Evolutionary conservation across 495 filamentous ascomycete species (phyloP).

Genomic region (Xylaria sp.): DNA sequence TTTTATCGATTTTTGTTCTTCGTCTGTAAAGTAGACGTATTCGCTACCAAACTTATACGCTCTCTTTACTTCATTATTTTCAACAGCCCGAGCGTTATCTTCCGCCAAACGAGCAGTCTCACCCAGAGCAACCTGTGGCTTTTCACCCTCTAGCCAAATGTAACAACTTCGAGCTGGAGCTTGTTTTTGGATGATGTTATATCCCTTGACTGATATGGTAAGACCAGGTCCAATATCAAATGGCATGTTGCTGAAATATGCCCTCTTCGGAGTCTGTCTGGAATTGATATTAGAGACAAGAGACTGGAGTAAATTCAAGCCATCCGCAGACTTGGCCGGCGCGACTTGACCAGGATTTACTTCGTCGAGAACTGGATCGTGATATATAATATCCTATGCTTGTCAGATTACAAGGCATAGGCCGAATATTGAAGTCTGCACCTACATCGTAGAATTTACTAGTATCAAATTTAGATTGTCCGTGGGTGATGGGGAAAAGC

Average conservation of each 20-base stretch:
- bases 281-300: constrained; percentile 91
- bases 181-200: constrained; percentile 85
- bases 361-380: constrained; percentile 68
- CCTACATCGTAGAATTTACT: constrained; percentile 90
- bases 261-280: constrained; percentile 83
- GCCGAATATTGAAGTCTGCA: neutral
- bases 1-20: constrained; percentile 78
- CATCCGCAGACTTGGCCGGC: constrained; percentile 66
- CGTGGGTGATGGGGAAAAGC: constrained; percentile 86
- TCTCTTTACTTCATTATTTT: constrained; percentile 84
- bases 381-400: constrained; percentile 80
- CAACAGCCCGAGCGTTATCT: constrained; percentile 74
- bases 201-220: constrained; percentile 90
- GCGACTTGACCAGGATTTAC: constrained; percentile 47
- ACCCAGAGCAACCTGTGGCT: constrained; percentile 77
- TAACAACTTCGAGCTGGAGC: constrained; percentile 79
- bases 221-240: constrained; percentile 87
- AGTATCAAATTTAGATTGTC: constrained; percentile 78
- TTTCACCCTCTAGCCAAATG: constrained; percentile 84
- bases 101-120: constrained; percentile 75
- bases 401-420: constrained; percentile 33
- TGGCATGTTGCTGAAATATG: constrained; percentile 83
- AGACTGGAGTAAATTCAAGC: constrained; percentile 79
- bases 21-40: constrained; percentile 81
- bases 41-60: constrained; percentile 97